Evolutionary conservation across 129 eudicot species (phyloP), one percentile per base, ranked within the genome.

Genomic region (Tagetes patula): DNA sequence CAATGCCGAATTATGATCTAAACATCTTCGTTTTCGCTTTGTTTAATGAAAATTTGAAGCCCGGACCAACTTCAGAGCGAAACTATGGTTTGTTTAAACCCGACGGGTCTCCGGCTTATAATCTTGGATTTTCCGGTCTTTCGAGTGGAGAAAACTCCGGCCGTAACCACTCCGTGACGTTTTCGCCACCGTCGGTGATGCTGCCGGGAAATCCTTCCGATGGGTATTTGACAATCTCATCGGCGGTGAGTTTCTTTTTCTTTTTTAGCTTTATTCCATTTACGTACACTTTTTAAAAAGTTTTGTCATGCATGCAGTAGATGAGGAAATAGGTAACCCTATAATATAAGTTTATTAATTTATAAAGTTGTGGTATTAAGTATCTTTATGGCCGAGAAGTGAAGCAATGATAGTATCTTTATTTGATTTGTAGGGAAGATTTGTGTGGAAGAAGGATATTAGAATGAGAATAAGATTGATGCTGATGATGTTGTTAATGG

Each of bases 11-110:
- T 42, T 49, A 72, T 14, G 84, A 95, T 65, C 71, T 95, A 52
- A 88, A 88, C 38, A 76, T 90, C 4, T 90, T 83, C 13, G 84
- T 95, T 5, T 95, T 95, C 11, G 99, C 97, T 1, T 46, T 90
- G 74, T 95, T 90, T 46, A 88, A 90, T 33, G 99, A 95, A 85
- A 95, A 95, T 41, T 50, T 88, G 81, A 95, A 95, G 84, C 87
- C 91, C 1, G 97, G 97, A 10, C 97, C 96, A 13, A 83, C 87
- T n/a, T 93, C 98, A 0, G 99, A 90, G 77, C 74, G 97, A 61
- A 95, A 95, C 32, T 95, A 86, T 55, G 99, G 99, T 20, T 84
- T 95, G 37, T 90, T 88, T 54, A 90, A 90, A 77, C 96, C 97
- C 5, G 99, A 95, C 11, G 96, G 96, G 5, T 68, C 94, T 43